Base-by-base conservation (phyloP, 805 yeast species). In the Saturnispora gosingensis region DNA sequence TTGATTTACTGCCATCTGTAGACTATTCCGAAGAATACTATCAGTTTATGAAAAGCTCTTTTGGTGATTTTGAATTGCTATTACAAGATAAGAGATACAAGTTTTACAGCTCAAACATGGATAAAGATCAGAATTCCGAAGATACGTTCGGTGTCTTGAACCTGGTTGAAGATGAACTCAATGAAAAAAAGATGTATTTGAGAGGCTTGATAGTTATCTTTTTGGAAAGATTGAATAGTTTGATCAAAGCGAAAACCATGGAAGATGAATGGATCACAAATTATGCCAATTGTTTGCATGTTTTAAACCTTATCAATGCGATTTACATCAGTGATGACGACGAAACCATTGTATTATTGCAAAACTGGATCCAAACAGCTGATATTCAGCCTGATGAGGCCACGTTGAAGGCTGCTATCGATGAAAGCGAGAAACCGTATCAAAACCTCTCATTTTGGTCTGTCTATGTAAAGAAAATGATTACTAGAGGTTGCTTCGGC, bases 341-440 rank as follows among this genome's bases (percentile, higher is more conserved):
- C 52, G 68, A 63, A 47, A 70, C 71, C 56, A 74, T 81, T 30
- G 69, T 70, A 46, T 61, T 72, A 39, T 64, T 81, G 35, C 65
- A 74, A 15, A 74, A 72, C 46, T 85, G 93, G 93, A 71, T 83
- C 25, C 85, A 85, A 60, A 72, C 79, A 51, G 81, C 83, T 30
- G 87, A 84, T 61, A 81, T 83, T 5, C 77, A 78, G 57, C 90
- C 90, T 1, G 79, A 75, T 53, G 70, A 71, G 18, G 77, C 73
- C 27, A 64, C 76, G 32, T 70, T 77, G 4, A 75, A 78, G 49
- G 70, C 65, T 43, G 75, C 76, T 9, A 65, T 74, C 58, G 61
- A 62, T 32, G 67, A 65, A 20, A 76, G 72, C 1, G 67, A 62
- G 45, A 50, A 58, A 32, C 82, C 81, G 8, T 77, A 72, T 61